phyloP scores from a whole-genome alignment of 2,329 filamentous ascomycete species.

The Fusarium abutilonis region DNA sequence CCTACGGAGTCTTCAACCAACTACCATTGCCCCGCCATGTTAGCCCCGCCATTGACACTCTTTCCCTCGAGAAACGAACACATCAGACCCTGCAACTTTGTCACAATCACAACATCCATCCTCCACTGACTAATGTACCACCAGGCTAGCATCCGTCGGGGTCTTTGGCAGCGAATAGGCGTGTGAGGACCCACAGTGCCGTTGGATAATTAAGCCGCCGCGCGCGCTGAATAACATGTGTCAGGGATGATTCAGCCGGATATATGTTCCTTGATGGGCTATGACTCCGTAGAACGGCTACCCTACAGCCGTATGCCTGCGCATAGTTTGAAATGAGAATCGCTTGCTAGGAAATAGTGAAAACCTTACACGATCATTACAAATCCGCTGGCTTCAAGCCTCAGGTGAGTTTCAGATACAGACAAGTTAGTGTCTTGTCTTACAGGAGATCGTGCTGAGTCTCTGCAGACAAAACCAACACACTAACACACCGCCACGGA shows the following conservation, averaged over 20 bases:
- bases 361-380: too few relatives aligned
- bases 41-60: neutral
- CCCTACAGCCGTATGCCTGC: neutral
- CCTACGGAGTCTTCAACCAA: neutral
- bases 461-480: too few relatives aligned
- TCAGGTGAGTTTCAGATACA: too few relatives aligned
- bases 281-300: neutral
- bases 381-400: too few relatives aligned
- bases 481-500: too few relatives aligned
- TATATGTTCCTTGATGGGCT: neutral
- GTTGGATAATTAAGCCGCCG: neutral
- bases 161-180: neutral
- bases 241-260: constrained; percentile 4
- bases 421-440: too few relatives aligned
- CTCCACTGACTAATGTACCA: constrained; percentile 27
- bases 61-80: neutral
- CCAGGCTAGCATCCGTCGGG: constrained; percentile 18
- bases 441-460: too few relatives aligned
- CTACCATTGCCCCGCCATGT: constrained; percentile 20
- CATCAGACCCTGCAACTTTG: constrained; percentile 16
- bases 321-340: too few relatives aligned
- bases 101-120: constrained; percentile 11
- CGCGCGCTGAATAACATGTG: constrained; percentile 6
- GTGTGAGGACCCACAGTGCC: neutral
- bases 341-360: too few relatives aligned